Conservation (phyloP, 169 alveolate genomes). For the Plasmodium coatneyi region DNA sequence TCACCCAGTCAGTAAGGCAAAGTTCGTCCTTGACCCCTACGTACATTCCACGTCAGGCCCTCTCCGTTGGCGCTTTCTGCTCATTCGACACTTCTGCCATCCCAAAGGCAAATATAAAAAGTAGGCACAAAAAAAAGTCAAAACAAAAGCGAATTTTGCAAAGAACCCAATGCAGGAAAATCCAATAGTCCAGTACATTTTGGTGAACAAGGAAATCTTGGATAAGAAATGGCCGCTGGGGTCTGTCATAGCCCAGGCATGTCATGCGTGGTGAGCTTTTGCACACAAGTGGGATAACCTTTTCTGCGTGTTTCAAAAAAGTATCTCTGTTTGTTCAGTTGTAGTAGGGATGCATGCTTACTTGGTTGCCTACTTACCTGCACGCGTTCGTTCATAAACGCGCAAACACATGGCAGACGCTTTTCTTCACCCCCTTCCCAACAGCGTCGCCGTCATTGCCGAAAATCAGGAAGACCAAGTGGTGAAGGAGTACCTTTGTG, state of each 20-base stretch:
- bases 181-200: slow-evolving; percentile 55
- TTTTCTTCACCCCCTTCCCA: neutral
- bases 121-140: neutral
- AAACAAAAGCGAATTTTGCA: neutral
- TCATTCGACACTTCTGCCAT: neutral
- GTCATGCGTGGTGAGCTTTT: slow-evolving; percentile 81
- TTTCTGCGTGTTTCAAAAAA: neutral
- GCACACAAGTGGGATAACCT: neutral
- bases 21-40: neutral
- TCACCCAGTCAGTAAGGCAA: neutral
- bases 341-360: neutral
- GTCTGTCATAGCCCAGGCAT: slow-evolving; percentile 81
- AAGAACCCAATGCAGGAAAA: slow-evolving; percentile 39
- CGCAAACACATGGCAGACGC: neutral
- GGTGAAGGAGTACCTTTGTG: slow-evolving; percentile 73
- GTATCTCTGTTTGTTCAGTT: neutral
- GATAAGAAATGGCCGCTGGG: slow-evolving; percentile 81
- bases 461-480: slow-evolving; percentile 55
- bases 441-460: slow-evolving; percentile 76
- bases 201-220: slow-evolving; percentile 73
- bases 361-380: neutral
- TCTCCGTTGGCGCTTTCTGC: neutral
- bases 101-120: neutral
- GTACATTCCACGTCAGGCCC: neutral
- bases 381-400: neutral